phyloP scores from a whole-genome alignment of 192 early-diverging fungal genomes.

The Umbelopsis sp. region DNA sequence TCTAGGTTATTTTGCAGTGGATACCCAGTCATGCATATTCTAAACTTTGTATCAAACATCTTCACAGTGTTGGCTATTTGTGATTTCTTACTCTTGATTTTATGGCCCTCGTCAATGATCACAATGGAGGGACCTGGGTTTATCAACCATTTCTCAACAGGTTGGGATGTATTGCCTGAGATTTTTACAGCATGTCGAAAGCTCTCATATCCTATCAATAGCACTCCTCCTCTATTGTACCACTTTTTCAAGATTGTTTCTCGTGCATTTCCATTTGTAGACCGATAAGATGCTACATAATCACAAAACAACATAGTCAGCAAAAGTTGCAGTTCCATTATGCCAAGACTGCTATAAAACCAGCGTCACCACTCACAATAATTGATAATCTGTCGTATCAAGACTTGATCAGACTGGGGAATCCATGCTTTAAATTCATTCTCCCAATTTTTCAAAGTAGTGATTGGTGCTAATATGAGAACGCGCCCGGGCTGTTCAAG shows the following conservation, averaged over 20 bases:
- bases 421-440: conserved; percentile 75
- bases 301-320: neutral
- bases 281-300: neutral
- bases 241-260: conserved; percentile 50
- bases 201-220: conserved; percentile 67
- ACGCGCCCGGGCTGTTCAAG: conserved; percentile 46
- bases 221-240: conserved; percentile 63
- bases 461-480: conserved; percentile 74
- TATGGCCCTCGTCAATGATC: conserved; percentile 84
- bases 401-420: conserved; percentile 18
- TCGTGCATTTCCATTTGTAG: conserved; percentile 13
- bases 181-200: conserved; percentile 52
- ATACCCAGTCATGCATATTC: conserved; percentile 80
- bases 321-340: neutral
- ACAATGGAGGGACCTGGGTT: conserved; percentile 69
- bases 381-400: conserved; percentile 52
- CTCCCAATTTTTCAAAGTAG: conserved; percentile 73
- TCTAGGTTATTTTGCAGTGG: conserved; percentile 84
- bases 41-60: conserved; percentile 52
- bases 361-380: conserved; percentile 10
- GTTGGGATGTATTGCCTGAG: neutral
- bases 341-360: neutral
- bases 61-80: conserved; percentile 21
- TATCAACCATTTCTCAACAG: conserved; percentile 44
- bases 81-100: conserved; percentile 55